Evolutionary conservation across 2,329 filamentous ascomycete species (phyloP), one percentile per base, ranked within the genome.

Genomic region (Pseudocercospora vitis): DNA sequence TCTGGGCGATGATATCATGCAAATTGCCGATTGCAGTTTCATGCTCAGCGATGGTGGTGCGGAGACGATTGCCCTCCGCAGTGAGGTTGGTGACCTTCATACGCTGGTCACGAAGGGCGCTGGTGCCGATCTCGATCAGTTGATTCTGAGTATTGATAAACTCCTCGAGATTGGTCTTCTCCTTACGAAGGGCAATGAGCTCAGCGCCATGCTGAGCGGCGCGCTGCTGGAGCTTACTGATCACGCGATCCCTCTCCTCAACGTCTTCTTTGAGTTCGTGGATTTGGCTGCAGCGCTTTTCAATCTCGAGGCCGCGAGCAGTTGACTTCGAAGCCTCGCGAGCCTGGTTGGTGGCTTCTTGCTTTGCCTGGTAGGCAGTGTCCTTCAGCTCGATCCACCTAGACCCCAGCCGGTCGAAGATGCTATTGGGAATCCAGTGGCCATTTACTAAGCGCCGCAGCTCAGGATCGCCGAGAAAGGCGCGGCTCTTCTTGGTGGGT

Each of bases 41-140:
- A 4, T 45, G 55, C 9, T 50, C 55, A 1, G 4, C 21, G 12
- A 33, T 7, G n/a, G 14, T 44, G 1, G 23, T 12, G 5, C 35
- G 31, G 16, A 57, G 32, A 7, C 21, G 28, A 7, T 11, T 16
- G 14, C 24, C 23, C 32, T 57, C 47, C 24, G 6, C 26, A 14
- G 45, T 24, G 4, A 46, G 29, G 9, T 26, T 37, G 11, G 32
- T 47, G 7, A 39, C 49, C 11, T 50, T 45, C 7, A 52, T 37
- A 11, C 53, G 33, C 49, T 56, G 53, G n/a, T 52, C 49, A 12
- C 39, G 35, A 5, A 56, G 31, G 12, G 53, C 53, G 12, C 23
- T 39, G 9, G 46, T 49, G 5, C 53, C 53, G 14, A 46, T 37
- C 4, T 44, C 33, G 26, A 56, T 44, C 4, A 56, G 37, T 9